Evolutionary conservation across 345 rosid genomes (phyloP).

Genomic region (Aquilaria yunnanensis): DNA sequence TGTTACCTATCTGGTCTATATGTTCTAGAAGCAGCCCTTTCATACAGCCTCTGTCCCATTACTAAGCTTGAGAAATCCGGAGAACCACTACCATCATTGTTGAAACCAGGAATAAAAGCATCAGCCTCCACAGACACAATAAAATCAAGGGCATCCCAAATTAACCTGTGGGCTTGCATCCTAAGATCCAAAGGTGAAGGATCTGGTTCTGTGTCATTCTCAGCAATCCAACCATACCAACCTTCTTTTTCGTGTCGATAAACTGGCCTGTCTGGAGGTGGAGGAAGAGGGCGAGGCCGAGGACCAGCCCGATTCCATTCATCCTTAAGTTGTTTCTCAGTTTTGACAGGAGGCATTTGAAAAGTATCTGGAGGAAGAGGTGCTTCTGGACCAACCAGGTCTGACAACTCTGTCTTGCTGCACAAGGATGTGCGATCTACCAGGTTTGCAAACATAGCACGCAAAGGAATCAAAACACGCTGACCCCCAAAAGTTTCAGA

Average conservation of each 20-base stretch:
- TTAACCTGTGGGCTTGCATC: constrained; percentile 79
- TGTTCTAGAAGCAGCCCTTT: constrained; percentile 79
- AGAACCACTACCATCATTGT: constrained; percentile 81
- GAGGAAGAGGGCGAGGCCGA: constrained; percentile 98
- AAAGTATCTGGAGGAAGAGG: constrained; percentile 47
- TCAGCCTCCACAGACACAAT: constrained; percentile 86
- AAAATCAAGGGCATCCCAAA: constrained; percentile 93
- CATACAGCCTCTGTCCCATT: constrained; percentile 95
- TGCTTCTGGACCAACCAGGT: constrained; percentile 77
- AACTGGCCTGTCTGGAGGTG: constrained; percentile 92
- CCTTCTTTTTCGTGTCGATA: constrained; percentile 98
- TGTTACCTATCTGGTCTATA: constrained; percentile 86
- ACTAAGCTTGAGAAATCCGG: constrained; percentile 95
- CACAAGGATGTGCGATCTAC: constrained; percentile 80
- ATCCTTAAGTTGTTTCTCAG: constrained; percentile 59
- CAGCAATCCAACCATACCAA: constrained; percentile 96
- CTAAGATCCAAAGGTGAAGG: constrained; percentile 76
- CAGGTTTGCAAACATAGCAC: constrained; percentile 75
- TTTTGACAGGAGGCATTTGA: constrained; percentile 46
- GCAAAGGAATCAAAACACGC: constrained; percentile 81
- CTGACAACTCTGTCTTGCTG: constrained; percentile 63
- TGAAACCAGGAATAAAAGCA: constrained; percentile 84
- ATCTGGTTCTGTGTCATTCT: constrained; percentile 72
- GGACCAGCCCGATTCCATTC: constrained; percentile 96
- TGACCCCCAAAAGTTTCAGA: constrained; percentile 97